Evolutionary conservation across 441 rosid genomes (phyloP).

Genomic region (Sinapis alba): DNA sequence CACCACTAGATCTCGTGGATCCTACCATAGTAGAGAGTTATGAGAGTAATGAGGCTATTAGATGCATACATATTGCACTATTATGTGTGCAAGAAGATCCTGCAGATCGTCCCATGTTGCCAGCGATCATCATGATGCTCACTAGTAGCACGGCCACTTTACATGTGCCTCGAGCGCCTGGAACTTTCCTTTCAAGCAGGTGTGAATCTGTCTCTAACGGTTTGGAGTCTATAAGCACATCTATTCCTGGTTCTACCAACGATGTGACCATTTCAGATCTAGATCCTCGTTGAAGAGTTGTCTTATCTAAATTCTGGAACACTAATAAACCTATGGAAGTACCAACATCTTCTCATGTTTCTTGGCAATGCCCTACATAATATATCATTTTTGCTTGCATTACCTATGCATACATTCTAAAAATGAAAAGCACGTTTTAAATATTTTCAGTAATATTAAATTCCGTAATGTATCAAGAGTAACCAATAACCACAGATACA

Average conservation of each 20-base stretch:
- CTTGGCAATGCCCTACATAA: neutral
- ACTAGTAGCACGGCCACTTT: neutral
- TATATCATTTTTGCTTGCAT: neutral
- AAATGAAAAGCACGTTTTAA: no score
- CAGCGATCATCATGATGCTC: neutral
- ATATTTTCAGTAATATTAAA: no score
- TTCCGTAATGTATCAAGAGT: no score
- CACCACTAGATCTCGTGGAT: neutral
- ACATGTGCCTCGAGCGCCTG: neutral
- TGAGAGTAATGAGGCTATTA: neutral
- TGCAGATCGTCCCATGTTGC: neutral
- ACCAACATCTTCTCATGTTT: neutral
- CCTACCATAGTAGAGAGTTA: neutral
- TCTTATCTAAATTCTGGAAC: neutral
- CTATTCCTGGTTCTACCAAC: neutral
- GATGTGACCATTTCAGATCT: neutral
- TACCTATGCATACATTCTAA: neutral
- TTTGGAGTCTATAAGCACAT: neutral
- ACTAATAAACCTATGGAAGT: neutral
- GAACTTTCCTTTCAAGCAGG: neutral
- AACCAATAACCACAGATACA: no score
- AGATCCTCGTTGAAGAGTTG: neutral
- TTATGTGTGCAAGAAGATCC: neutral
- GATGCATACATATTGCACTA: neutral
- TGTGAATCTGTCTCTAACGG: neutral